Evolutionary conservation across 2,329 filamentous ascomycete genomes (phyloP), one percentile per base, ranked within the genome.

Genomic region (Hymenoscyphus salicellus): DNA sequence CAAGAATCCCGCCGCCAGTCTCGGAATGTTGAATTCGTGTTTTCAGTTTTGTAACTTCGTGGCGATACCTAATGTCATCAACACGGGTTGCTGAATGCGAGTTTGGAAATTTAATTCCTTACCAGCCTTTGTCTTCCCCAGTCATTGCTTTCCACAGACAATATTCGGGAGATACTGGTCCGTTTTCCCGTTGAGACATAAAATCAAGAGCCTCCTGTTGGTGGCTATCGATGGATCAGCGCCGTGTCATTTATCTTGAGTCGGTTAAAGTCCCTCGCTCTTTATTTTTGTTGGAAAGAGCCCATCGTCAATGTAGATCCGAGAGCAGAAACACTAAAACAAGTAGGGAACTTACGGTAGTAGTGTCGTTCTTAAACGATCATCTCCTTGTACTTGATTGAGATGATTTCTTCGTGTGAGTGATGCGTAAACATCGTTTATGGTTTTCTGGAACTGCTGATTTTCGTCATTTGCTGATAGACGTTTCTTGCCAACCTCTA

Each of bases 1-100:
- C 83, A 1, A 86, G 70, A 16, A 86, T 80, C 58, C 73, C 78
- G 23, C 90, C 90, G 10, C 86, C 79, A 1, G 86, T 86, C 70
- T 91, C 85, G 1, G 43, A 23, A 11, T 10, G 43, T 8, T 23
- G n/a, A 11, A 49, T 49, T 26, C 43, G 43, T 4, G n/a, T 23
- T 23, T 23, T 49, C 5, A 11, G 6, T 23, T 23, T 49, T 11
- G 43, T 49, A 23, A 49, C 23, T 23, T 49, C 83, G 79, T 0
- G 89, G n/a, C 30, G 32, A 20, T 36, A 33, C 14, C 30, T 55
- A 17, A 33, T 28, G 26, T n/a, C 33, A 14, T 36, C 38, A 55
- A 20, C n/a, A 61, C 11, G n/a, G 7, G 26, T 32, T 32, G 71
- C 72, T 69, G 66, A 71, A 60, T 65, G 73, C 69, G 43, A 49